Conservation (phyloP, 208 protist species). For the Trichomonas vaginalis region DNA sequence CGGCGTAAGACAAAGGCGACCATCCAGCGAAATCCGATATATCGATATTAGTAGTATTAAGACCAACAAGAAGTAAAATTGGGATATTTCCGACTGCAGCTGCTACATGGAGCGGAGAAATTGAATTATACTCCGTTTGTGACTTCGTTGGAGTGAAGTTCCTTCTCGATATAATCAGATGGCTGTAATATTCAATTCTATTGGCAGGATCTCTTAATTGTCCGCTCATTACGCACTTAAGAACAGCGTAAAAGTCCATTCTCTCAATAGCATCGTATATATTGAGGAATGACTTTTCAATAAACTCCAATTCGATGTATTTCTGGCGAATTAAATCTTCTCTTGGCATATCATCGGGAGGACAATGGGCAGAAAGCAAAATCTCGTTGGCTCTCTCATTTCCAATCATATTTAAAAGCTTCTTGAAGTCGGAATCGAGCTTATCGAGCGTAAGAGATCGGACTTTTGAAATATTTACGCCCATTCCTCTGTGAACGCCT, state of each 20-base stretch:
- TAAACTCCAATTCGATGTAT: slow-evolving; percentile 14
- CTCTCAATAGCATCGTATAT: background rate
- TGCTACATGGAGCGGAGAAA: background rate
- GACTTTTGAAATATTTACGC: slow-evolving; percentile 32
- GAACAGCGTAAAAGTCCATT: background rate
- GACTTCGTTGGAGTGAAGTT: no score
- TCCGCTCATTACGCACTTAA: background rate
- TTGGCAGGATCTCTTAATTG: background rate
- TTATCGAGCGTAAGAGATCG: slow-evolving; percentile 35
- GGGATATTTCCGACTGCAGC: background rate
- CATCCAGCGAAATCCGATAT: background rate
- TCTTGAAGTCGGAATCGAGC: slow-evolving; percentile 12
- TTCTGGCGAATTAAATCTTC: slow-evolving; percentile 16
- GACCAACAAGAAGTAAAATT: background rate
- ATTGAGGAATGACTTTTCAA: background rate
- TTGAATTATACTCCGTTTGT: background rate
- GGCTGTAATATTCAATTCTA: no score
- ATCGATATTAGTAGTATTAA: background rate
- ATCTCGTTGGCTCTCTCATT: slow-evolving; percentile 27
- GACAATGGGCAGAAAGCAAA: background rate
- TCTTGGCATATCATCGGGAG: background rate
- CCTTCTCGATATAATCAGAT: no score
- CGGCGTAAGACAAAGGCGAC: background rate
- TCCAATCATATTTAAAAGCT: slow-evolving; percentile 22
- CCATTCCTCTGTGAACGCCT: slow-evolving; percentile 33